Base-by-base conservation (phyloP, 164 flowering plant genomes). In the Aristolochia contorta region DNA sequence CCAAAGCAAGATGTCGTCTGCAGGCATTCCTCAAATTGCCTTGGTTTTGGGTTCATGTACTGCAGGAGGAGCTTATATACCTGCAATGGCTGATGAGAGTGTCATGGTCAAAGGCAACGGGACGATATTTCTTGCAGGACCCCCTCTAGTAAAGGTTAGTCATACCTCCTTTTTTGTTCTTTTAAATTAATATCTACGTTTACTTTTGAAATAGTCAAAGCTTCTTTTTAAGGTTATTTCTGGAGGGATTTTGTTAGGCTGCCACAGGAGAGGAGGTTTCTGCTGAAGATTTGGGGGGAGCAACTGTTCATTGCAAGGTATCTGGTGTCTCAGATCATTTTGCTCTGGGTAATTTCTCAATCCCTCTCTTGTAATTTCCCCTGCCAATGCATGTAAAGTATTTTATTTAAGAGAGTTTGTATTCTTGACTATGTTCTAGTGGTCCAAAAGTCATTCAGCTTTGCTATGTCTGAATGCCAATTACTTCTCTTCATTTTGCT, bases 31-130 rank as follows among this genome's bases (percentile, higher is more conserved):
- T 41, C 97, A 90, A 71, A 90, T 93, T 70, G 98, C 97, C 27
- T 72, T 93, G 51, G 98, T 93, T 45, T 68, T 93, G 62, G 97
- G 98, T 58, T 93, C 98, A 49, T 93, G 97, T 74, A 93, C 98
- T 46, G 97, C 96, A 16, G 99, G 97, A n/a, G 97, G 99, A 71
- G 99, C 99, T 37, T 93, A 93, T 67, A 90, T 93, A 62, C 99
- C 99, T 67, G 99, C 97, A 15, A 90, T 93, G 99, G 97, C 99
- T 50, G 97, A 93, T 80, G 99, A 90, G 69, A 90, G 97, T 77
- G 92, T 93, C 0, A 93, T 90, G 81, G 99, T 93, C 41, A 93
- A 93, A 76, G 97, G 97, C 63, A 93, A 93, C 77, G 99, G 95
- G 54, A 93, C 99, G 61, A 84, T 93, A 74, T 93, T 93, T 82